phyloP scores from a whole-genome alignment of 179 eudicot species.

The Corrigiola litoralis region DNA sequence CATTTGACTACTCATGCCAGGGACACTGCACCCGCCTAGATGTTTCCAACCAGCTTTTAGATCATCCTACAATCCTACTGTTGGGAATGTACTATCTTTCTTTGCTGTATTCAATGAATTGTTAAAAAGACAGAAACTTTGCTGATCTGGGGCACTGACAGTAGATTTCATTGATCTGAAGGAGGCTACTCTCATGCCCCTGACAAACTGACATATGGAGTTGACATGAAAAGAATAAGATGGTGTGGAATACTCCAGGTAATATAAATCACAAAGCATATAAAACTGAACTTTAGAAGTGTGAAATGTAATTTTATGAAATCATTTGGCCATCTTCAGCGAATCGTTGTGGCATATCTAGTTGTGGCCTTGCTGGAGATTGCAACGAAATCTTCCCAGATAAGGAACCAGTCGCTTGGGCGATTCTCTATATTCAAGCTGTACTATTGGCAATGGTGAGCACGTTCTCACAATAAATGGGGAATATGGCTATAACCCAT shows the following conservation, averaged over 20 bases:
- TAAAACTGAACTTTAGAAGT: neutral
- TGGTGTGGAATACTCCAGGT: constrained; percentile 99
- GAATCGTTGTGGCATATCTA: constrained; percentile 83
- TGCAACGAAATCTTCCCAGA: constrained; percentile 34
- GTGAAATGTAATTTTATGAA: neutral
- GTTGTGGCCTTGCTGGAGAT: constrained; percentile 68
- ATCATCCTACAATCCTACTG: neutral
- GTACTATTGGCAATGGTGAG: constrained; percentile 72
- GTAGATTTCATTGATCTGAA: constrained; percentile 22
- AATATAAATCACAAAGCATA: constrained; percentile 1
- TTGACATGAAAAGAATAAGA: constrained; percentile 72
- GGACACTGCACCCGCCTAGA: neutral
- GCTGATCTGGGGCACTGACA: constrained; percentile 1
- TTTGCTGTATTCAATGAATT: neutral
- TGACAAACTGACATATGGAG: constrained; percentile 76
- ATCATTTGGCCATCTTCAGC: constrained; percentile 34
- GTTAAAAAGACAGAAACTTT: neutral
- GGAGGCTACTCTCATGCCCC: constrained; percentile 90
- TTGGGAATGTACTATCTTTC: too few species aligned
- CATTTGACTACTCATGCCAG: neutral
- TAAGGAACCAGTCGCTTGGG: constrained; percentile 29
- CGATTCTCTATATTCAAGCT: constrained; percentile 51
- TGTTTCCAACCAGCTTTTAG: neutral
- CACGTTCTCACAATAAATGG: neutral
- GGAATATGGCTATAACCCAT: neutral